Conservation (phyloP, 1,139 yeast species). For the Scheffersomyces cryptocercus region DNA sequence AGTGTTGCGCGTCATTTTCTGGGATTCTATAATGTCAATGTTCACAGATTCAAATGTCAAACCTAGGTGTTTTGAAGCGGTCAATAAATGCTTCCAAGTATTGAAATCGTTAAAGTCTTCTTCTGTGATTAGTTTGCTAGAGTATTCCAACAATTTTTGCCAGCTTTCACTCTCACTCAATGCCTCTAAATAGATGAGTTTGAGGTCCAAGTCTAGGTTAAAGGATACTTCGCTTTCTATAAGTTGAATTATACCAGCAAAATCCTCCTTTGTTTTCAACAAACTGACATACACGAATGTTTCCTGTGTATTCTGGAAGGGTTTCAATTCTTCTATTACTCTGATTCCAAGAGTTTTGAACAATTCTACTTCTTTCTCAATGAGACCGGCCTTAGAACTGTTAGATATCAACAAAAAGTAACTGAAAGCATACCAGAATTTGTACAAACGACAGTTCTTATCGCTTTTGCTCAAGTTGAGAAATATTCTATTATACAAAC, state of each 20-base stretch:
- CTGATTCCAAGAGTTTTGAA: conserved; percentile 60
- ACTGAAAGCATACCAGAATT: conserved; percentile 14
- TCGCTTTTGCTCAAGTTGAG: conserved; percentile 9
- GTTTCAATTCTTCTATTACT: conserved; percentile 45
- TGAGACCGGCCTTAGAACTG: background rate
- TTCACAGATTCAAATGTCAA: conserved; percentile 25
- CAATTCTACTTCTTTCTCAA: conserved; percentile 41
- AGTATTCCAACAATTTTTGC: conserved; percentile 36
- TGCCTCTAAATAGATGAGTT: conserved; percentile 50
- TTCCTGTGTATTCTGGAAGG: conserved; percentile 57
- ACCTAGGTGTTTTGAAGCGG: conserved; percentile 39
- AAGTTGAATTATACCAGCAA: conserved; percentile 27
- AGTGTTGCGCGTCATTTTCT: conserved; percentile 52
- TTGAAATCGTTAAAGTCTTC: conserved; percentile 58
- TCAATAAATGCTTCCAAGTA: conserved; percentile 56
- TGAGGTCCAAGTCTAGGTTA: conserved; percentile 54
- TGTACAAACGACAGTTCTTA: conserved; percentile 7
- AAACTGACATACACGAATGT: conserved; percentile 54
- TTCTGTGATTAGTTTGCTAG: conserved; percentile 36
- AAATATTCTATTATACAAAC: conserved; percentile 10
- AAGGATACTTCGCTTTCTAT: conserved; percentile 35
- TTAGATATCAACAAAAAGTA: conserved; percentile 9
- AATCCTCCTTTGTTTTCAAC: conserved; percentile 32
- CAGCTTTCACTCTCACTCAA: conserved; percentile 42
- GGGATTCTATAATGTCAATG: conserved; percentile 18